Evolutionary conservation across 2,329 filamentous ascomycete species (phyloP).

Genomic region (Acrocalymma vagum): DNA sequence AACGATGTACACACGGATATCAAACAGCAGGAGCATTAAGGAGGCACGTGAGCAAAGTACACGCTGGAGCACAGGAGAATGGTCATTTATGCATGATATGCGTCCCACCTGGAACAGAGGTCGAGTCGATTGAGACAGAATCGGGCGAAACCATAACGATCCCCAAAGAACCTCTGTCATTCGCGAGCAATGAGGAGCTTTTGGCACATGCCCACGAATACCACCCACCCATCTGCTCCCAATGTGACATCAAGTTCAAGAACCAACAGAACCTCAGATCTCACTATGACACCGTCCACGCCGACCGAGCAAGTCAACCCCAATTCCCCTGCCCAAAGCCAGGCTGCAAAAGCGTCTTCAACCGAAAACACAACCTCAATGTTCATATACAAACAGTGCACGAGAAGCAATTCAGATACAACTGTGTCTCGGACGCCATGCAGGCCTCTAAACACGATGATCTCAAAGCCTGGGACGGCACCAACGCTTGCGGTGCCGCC

Average conservation of each 20-base stretch:
- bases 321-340: conserved; percentile 71
- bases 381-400: conserved; percentile 82
- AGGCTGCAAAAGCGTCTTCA: conserved; percentile 80
- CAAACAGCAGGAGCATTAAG: conserved; percentile 76
- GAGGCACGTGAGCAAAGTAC: conserved; percentile 74
- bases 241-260: conserved; percentile 75
- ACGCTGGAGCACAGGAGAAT: conserved; percentile 63
- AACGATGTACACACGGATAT: conserved; percentile 73
- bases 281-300: conserved; percentile 81
- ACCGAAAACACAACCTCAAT: conserved; percentile 82
- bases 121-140: conserved; percentile 38
- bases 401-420: conserved; percentile 74
- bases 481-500: conserved; percentile 75
- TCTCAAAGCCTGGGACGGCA: conserved; percentile 69
- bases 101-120: conserved; percentile 37
- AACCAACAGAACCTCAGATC: conserved; percentile 61
- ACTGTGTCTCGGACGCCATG: conserved; percentile 78
- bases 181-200: conserved; percentile 76
- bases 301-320: conserved; percentile 44
- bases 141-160: conserved; percentile 19
- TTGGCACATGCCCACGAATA: conserved; percentile 76
- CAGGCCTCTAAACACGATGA: conserved; percentile 59
- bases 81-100: conserved; percentile 84
- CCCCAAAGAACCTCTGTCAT: conserved; percentile 50
- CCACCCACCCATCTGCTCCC: conserved; percentile 76